Evolutionary conservation across 2,329 filamentous ascomycete genomes (phyloP), one percentile per base, ranked within the genome.

Genomic region (Aureobasidium sp.): DNA sequence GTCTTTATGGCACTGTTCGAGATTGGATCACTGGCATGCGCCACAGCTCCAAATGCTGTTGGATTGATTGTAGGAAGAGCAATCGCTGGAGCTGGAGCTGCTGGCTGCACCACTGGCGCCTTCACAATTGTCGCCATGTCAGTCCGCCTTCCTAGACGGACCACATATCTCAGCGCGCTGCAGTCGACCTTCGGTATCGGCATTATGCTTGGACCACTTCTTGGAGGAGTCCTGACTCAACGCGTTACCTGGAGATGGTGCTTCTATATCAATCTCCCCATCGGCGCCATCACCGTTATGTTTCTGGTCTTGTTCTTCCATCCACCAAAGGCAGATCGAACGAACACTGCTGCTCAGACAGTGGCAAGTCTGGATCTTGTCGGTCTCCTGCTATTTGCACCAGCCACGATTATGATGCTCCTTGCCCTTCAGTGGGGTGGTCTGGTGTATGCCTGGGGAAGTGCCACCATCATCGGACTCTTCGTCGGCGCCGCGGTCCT

Each of bases 11-110:
- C 70, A 39, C 60, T 83, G 44, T 85, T 86, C 64, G 81, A 85
- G 67, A 19, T 83, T 5, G 83, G 83, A 1, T 83, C 81, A 1
- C 65, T 81, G 5, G 69, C 85, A n/a, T 85, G 81, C 65, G 83
- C 52, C 15, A 70, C 74, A 0, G 71, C 75, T 1, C 70, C 69
- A 3, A 61, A 15, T 54, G 72, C 70, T 5, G 68, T 68, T 7
- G 70, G 71, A 0, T 67, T 78, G 48, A 78, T 78, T 50, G 66
- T 77, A 17, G 77, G 77, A 7, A 63, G 77, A 42, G 71, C 75
- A 0, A 71, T 79, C 31, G 70, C 74, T 22, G 77, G 77, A 5
- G 63, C 72, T 15, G 76, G 77, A 12, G 71, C 72, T 29, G 75
- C 73, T 14, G 77, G 77, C 1, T 70, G 77, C 12, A 67, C 67